Evolutionary conservation across 2,329 filamentous ascomycete species (phyloP), one percentile per base, ranked within the genome.

Genomic region (Trichoderma semiorbis): DNA sequence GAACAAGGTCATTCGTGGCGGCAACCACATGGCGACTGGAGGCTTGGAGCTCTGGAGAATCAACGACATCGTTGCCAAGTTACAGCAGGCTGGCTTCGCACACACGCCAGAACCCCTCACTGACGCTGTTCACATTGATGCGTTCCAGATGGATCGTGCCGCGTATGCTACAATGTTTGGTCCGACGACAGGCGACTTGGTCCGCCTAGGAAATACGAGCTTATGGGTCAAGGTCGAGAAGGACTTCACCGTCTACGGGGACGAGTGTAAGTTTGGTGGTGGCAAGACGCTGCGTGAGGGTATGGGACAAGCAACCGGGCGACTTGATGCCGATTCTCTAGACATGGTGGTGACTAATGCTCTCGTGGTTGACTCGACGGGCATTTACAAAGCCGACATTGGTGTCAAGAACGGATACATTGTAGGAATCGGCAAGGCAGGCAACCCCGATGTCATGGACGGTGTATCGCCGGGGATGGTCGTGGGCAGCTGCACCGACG

Each of bases 361-460:
- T 6, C 83, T 98, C 74, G 91, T 98, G 47, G 87, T 98, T 24
- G 95, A 98, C 83, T 97, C 92, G 88, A 92, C 88, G 1, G 95
- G 95, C 62, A 97, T 98, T 78, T 97, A 93, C 86, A 98, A 98
- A 84, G 95, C 95, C 7, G 95, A 98, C 80, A 97, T 98, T 79
- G 95, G 95, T 32, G 91, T 98, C 80, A 97, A 97, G 81, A 83
- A 94, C 75, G 95, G 95, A 2, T 80, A 92, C 50, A 98, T 98
- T 77, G 91, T 91, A 32, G 95, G 90, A 0, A 95, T 98, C 76
- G 95, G 95, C 72, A 98, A 98, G 82, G 94, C 95, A 18, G 95
- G 95, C 24, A 98, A 98, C 78, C 95, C 95, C n/a, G 95, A 98
- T 81, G 90, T 97, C 61, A 98, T 98, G 95, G 92, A 96, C 36